phyloP scores from a whole-genome alignment of 345 rosid species.

The Gossypium ekmanianum region DNA sequence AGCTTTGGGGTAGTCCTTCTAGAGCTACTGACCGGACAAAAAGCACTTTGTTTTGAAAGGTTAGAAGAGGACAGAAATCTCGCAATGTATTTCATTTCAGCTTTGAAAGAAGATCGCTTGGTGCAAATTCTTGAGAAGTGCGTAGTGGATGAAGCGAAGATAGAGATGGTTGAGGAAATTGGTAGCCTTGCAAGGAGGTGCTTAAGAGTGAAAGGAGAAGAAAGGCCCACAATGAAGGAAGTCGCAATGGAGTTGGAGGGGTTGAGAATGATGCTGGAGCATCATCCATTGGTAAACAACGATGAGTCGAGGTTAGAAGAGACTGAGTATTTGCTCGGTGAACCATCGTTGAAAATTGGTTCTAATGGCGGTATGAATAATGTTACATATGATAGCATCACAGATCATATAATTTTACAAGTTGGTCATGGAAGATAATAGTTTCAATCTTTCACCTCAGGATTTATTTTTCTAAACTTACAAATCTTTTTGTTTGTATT shows the following conservation, averaged over 20 bases:
- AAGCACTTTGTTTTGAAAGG: slow-evolving; percentile 18
- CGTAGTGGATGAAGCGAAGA: slow-evolving; percentile 8
- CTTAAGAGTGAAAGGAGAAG: slow-evolving; percentile 30
- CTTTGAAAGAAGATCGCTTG: slow-evolving; percentile 23
- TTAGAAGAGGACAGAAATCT: slow-evolving; percentile 32
- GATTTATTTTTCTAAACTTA: too few species aligned
- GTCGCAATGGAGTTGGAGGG: slow-evolving; percentile 28
- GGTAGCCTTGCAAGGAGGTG: slow-evolving; percentile 27
- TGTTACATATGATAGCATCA: slow-evolving; percentile 18
- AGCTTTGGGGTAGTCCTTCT: slow-evolving; percentile 44
- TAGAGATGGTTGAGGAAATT: slow-evolving; percentile 20
- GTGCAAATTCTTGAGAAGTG: slow-evolving; percentile 24
- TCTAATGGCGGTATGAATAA: neutral
- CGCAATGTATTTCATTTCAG: slow-evolving; percentile 24
- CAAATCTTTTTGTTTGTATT: too few species aligned
- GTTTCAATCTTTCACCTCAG: too few species aligned
- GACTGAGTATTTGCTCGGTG: slow-evolving; percentile 15
- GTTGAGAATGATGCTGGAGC: slow-evolving; percentile 1
- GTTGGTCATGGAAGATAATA: slow-evolving; percentile 13
- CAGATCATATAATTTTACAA: neutral
- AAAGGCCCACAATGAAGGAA: slow-evolving; percentile 38
- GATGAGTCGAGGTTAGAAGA: slow-evolving; percentile 19
- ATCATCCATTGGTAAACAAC: slow-evolving; percentile 23
- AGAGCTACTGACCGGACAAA: slow-evolving; percentile 40
- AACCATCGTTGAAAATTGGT: neutral